These are phyloP conservation scores for Chytridium lagenaria DNA, from an alignment of 371 early-diverging fungal species.

Conservation along the genomic window DNA sequence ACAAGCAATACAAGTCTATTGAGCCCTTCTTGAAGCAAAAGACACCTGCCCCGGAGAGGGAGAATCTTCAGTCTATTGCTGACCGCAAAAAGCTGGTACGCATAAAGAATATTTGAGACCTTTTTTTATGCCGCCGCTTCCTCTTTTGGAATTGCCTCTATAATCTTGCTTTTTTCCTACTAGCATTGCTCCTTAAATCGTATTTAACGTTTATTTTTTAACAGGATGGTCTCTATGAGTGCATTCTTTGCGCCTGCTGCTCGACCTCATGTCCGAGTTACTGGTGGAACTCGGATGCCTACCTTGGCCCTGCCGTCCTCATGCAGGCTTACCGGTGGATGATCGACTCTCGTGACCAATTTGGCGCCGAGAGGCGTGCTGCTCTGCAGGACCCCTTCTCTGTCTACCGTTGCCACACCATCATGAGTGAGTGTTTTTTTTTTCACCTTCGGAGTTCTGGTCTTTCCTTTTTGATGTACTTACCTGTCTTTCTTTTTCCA, in stretches of 20 bases:
- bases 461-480: slow-evolving; percentile 4
- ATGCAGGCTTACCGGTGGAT: slow-evolving; percentile 99
- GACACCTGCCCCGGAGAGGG: slow-evolving; percentile 69
- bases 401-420: slow-evolving; percentile 97
- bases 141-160: no score
- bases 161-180: no score
- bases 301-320: slow-evolving; percentile 94
- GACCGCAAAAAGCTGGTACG: slow-evolving; percentile 92
- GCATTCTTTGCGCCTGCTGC: slow-evolving; percentile 97
- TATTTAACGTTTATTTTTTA: neutral
- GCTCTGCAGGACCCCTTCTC: slow-evolving; percentile 94
- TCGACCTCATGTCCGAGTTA: slow-evolving; percentile 95
- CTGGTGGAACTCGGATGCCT: slow-evolving; percentile 95
- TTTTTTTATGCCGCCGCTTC: no score
- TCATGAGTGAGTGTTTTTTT: slow-evolving; percentile 74
- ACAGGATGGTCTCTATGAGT: slow-evolving; percentile 94
- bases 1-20: slow-evolving; percentile 95
- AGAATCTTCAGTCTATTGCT: slow-evolving; percentile 89
- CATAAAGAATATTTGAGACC: no score
- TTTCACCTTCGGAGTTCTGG: neutral
- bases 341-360: slow-evolving; percentile 95
- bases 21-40: slow-evolving; percentile 94
- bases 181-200: no score
- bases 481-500: slow-evolving; percentile 9
- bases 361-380: slow-evolving; percentile 84